Conservation (phyloP, 768 basidiomycete species). For the Mycena pura region DNA sequence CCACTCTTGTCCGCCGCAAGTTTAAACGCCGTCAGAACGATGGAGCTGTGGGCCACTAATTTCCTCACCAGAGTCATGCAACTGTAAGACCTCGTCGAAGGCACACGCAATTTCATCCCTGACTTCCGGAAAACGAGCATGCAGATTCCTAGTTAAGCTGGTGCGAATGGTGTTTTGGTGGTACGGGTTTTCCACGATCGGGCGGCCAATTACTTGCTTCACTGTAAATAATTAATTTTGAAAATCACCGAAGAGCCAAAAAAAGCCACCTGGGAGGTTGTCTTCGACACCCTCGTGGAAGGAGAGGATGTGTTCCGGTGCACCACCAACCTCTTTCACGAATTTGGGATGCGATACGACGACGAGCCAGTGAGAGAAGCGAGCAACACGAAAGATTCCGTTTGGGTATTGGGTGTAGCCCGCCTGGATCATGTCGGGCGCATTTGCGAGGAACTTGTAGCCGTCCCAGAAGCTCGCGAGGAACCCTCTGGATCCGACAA, state of each 20-base stretch:
- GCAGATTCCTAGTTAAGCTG: constrained; percentile 31
- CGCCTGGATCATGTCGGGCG: neutral
- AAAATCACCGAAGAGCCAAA: neutral
- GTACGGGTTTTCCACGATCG: constrained; percentile 1
- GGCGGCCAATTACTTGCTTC: neutral
- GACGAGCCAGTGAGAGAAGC: constrained; percentile 43
- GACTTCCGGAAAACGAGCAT: constrained; percentile 34
- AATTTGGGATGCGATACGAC: constrained; percentile 39
- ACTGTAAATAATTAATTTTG: neutral
- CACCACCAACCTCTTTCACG: constrained; percentile 47
- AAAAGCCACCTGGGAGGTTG: constrained; percentile 22
- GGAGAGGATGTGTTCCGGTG: constrained; percentile 48
- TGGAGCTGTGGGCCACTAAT: neutral
- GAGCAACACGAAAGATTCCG: constrained; percentile 11
- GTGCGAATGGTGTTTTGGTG: constrained; percentile 5
- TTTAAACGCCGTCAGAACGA: neutral
- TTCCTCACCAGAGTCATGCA: neutral
- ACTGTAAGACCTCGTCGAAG: constrained; percentile 7
- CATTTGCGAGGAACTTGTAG: constrained; percentile 1
- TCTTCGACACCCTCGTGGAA: constrained; percentile 39
- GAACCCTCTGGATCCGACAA: constrained; percentile 10
- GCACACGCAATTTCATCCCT: constrained; percentile 40
- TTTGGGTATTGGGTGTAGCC: constrained; percentile 18
- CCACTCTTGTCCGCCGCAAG: constrained; percentile 20
- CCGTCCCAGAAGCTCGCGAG: constrained; percentile 15